Conservation (phyloP, 2,329 filamentous ascomycete genomes). For the Pseudocercospora vitis region DNA sequence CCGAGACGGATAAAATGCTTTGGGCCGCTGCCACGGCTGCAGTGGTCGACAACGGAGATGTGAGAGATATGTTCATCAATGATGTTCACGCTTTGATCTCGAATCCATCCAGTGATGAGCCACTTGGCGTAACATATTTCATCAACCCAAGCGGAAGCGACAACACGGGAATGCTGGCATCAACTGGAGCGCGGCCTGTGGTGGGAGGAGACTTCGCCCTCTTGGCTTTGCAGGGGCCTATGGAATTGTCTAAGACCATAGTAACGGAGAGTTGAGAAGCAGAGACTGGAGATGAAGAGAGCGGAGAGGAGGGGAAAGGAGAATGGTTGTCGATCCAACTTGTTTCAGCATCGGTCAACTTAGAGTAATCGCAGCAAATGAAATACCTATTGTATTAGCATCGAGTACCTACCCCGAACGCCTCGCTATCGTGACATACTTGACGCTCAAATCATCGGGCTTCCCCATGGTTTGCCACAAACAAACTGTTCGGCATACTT, state of each 20-base stretch:
- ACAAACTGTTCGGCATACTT: not conserved
- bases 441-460: not conserved
- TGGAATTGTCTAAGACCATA: not conserved
- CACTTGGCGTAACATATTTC: not conserved
- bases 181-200: constrained; percentile 40
- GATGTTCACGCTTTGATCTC: constrained; percentile 2
- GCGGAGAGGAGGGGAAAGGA: too few relatives aligned
- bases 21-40: constrained; percentile 45
- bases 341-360: too few relatives aligned
- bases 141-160: constrained; percentile 24
- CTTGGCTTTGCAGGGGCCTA: not conserved
- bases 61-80: constrained; percentile 22
- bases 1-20: constrained; percentile 49
- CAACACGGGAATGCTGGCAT: constrained; percentile 36
- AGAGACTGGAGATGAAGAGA: too few relatives aligned
- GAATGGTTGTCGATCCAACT: too few relatives aligned
- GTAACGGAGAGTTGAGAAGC: too few relatives aligned
- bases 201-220: constrained; percentile 45
- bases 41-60: constrained; percentile 33
- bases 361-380: too few relatives aligned
- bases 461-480: not conserved
- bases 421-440: too few relatives aligned
- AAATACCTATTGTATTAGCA: too few relatives aligned
- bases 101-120: not conserved
- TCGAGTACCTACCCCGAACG: too few relatives aligned